phyloP scores from a whole-genome alignment of 2,329 filamentous ascomycete species.

The Daldinia eschscholtzii region DNA sequence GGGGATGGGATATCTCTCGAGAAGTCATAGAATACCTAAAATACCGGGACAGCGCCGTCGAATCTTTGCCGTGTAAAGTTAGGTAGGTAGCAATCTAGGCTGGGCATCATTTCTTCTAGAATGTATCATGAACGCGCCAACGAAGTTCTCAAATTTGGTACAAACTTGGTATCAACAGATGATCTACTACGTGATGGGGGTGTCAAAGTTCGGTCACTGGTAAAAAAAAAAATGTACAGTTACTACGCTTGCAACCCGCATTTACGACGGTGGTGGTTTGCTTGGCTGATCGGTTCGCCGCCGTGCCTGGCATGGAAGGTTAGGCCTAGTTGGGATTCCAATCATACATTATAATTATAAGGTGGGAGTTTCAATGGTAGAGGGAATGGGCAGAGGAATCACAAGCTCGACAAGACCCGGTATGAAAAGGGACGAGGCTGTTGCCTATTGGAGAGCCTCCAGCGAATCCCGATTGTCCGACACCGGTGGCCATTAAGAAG shows the following conservation, averaged over 20 bases:
- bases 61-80: constrained; percentile 31
- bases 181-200: constrained; percentile 18
- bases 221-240: constrained; percentile 20
- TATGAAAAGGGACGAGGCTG: constrained; percentile 28
- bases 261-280: constrained; percentile 2
- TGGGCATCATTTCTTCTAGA: constrained; percentile 40
- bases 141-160: constrained; percentile 20
- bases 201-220: constrained; percentile 22
- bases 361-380: constrained; percentile 15
- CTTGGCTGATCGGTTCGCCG: constrained; percentile 18
- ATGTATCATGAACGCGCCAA: constrained; percentile 30
- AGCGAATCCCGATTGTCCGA: constrained; percentile 24
- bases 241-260: constrained; percentile 18
- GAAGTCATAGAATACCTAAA: constrained; percentile 8
- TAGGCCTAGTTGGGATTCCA: constrained; percentile 24
- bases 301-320: constrained; percentile 36
- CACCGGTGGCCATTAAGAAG: not conserved
- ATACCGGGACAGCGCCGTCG: constrained; percentile 30
- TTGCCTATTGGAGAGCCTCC: constrained; percentile 20
- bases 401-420: constrained; percentile 9
- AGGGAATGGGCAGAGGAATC: constrained; percentile 19
- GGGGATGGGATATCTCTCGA: constrained; percentile 31
- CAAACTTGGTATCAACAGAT: constrained; percentile 27
- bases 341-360: constrained; percentile 16
- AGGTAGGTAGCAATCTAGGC: constrained; percentile 27